A percentile compares a stretch with the other conserved stretches of the same genome.
phyloP scores from a whole-genome alignment of 305 asterid species.

The Fraxinus ornus region DNA sequence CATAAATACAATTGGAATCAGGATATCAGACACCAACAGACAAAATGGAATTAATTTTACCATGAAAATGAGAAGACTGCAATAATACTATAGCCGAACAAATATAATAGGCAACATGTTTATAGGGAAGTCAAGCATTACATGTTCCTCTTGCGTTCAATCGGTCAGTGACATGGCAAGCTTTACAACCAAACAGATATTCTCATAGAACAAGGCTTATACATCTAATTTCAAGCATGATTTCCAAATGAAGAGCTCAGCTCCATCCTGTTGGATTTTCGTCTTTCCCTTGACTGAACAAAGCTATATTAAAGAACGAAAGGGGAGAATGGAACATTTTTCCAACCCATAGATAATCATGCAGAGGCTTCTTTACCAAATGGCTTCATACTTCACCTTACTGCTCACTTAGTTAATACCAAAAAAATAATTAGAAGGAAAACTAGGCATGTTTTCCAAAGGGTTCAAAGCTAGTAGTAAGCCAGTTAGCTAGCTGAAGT shows the following conservation, averaged over 20 bases:
- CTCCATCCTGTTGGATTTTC: too few relatives aligned
- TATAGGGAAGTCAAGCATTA: neutral
- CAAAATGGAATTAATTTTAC: neutral
- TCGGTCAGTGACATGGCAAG: neutral
- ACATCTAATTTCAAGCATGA: neutral
- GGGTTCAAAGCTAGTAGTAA: neutral
- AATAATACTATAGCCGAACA: neutral
- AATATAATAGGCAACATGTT: neutral
- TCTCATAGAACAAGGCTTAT: neutral
- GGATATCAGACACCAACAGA: neutral
- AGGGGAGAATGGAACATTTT: too few relatives aligned
- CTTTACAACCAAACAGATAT: neutral
- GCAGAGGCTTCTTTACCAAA: neutral
- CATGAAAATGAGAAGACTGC: neutral
- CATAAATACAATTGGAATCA: constrained; percentile 11
- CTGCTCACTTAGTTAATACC: neutral
- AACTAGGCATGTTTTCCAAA: neutral
- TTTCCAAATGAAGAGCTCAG: neutral
- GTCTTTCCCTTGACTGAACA: too few relatives aligned
- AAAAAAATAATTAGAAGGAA: too few relatives aligned
- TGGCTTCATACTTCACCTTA: neutral
- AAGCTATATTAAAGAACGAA: too few relatives aligned
- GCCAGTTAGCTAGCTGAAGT: neutral
- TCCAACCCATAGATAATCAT: neutral
- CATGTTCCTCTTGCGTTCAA: neutral